phyloP scores from a whole-genome alignment of 306 rosid genomes.

The Corylus avellana region DNA sequence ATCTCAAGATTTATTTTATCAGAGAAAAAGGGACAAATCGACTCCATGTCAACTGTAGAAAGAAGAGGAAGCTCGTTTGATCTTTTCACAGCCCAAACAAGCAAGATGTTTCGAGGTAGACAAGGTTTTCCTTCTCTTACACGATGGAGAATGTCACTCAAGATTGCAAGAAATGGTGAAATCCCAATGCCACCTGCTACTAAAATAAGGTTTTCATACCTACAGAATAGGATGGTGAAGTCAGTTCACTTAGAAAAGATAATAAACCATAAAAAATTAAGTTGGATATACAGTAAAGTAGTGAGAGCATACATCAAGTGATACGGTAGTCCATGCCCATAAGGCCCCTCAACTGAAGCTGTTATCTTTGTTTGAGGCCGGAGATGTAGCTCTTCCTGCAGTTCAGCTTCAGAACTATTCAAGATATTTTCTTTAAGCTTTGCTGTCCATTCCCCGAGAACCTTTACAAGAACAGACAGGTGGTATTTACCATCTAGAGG shows the following conservation, averaged over 20 bases:
- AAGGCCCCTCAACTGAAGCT: constrained; percentile 92
- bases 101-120: constrained; percentile 53
- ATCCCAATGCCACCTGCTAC: constrained; percentile 98
- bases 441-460: constrained; percentile 86
- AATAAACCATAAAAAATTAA: background rate
- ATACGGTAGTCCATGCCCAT: constrained; percentile 88
- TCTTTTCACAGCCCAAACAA: constrained; percentile 87
- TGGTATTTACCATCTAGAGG: constrained; percentile 89
- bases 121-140: constrained; percentile 71
- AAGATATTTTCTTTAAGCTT: constrained; percentile 47
- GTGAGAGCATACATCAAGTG: constrained; percentile 66
- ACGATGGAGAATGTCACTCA: constrained; percentile 85
- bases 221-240: constrained; percentile 33
- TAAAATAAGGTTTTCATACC: constrained; percentile 83
- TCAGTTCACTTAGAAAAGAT: constrained; percentile 17
- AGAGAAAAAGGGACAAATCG: constrained; percentile 61
- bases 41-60: constrained; percentile 64
- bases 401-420: constrained; percentile 34
- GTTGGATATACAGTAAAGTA: background rate
- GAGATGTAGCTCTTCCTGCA: constrained; percentile 28
- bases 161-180: constrained; percentile 87
- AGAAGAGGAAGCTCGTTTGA: constrained; percentile 83
- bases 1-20: constrained; percentile 57
- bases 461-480: constrained; percentile 78
- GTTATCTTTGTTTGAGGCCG: constrained; percentile 39